phyloP scores from a whole-genome alignment of 2,329 filamentous ascomycete species.

The Trichoderma pleuroti region DNA sequence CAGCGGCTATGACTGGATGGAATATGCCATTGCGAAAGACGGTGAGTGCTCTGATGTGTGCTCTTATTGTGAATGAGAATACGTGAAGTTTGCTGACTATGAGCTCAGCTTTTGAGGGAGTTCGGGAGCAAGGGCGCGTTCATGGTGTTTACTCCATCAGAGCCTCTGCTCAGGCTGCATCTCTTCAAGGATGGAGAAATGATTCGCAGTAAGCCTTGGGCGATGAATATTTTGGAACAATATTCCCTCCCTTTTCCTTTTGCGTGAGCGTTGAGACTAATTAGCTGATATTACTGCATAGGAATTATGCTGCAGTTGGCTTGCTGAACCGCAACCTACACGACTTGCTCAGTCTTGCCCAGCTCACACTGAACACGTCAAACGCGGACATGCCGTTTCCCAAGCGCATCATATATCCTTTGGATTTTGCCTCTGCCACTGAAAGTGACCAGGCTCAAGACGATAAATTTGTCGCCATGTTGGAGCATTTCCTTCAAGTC shows the following conservation, averaged over 20 bases:
- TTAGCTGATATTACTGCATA: neutral
- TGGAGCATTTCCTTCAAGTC: slow-evolving; percentile 26
- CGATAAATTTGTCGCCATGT: slow-evolving; percentile 24
- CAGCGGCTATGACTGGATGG: slow-evolving; percentile 42
- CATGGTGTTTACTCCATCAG: slow-evolving; percentile 33
- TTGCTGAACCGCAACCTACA: slow-evolving; percentile 28
- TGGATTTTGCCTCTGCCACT: slow-evolving; percentile 24
- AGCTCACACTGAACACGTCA: slow-evolving; percentile 20
- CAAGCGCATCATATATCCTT: slow-evolving; percentile 27
- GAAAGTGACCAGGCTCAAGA: slow-evolving; percentile 19
- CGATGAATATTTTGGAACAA: neutral
- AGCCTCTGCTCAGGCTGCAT: slow-evolving; percentile 19
- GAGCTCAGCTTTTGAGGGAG: slow-evolving; percentile 22
- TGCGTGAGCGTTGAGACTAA: neutral
- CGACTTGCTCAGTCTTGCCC: slow-evolving; percentile 25
- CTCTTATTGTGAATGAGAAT: neutral
- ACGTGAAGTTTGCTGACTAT: neutral
- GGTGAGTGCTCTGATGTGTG: slow-evolving; percentile 28
- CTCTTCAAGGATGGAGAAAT: slow-evolving; percentile 19
- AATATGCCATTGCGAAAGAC: slow-evolving; percentile 36
- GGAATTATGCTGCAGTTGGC: slow-evolving; percentile 23
- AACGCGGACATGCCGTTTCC: slow-evolving; percentile 8
- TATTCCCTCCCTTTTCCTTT: neutral
- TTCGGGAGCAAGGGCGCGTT: slow-evolving; percentile 23
- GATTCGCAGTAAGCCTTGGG: slow-evolving; percentile 24